Conservation (phyloP, 2,329 filamentous ascomycete species). For the Ilyonectria sp. region DNA sequence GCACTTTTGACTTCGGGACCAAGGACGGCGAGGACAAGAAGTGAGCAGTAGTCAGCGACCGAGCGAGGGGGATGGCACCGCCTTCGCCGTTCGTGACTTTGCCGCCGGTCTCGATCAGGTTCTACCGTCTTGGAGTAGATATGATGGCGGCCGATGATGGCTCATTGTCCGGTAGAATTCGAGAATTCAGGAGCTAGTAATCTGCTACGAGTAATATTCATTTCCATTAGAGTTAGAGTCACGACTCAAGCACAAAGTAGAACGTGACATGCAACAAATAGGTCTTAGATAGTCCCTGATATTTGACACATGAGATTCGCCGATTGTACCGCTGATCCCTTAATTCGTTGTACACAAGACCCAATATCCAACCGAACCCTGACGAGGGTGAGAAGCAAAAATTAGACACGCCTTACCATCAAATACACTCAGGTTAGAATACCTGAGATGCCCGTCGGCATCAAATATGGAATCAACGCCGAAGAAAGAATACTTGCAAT, state of each 20-base stretch:
- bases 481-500: slow-evolving; percentile 47
- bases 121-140: neutral
- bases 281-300: neutral
- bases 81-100: neutral
- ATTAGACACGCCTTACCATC: slow-evolving; percentile 19
- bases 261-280: neutral
- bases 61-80: neutral
- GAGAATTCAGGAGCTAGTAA: too few relatives aligned
- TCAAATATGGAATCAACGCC: slow-evolving; percentile 46
- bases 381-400: slow-evolving; percentile 1
- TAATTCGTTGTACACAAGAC: neutral
- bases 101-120: neutral
- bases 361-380: slow-evolving; percentile 20
- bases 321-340: neutral
- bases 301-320: neutral
- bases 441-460: slow-evolving; percentile 36
- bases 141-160: neutral
- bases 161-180: neutral
- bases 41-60: neutral
- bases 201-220: neutral
- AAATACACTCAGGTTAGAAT: slow-evolving; percentile 37
- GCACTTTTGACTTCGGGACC: neutral
- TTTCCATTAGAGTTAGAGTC: neutral
- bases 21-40: neutral
- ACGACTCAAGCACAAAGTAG: neutral